Conservation (phyloP, 176 grass and related monocot species). For the Oryza australiensis region DNA sequence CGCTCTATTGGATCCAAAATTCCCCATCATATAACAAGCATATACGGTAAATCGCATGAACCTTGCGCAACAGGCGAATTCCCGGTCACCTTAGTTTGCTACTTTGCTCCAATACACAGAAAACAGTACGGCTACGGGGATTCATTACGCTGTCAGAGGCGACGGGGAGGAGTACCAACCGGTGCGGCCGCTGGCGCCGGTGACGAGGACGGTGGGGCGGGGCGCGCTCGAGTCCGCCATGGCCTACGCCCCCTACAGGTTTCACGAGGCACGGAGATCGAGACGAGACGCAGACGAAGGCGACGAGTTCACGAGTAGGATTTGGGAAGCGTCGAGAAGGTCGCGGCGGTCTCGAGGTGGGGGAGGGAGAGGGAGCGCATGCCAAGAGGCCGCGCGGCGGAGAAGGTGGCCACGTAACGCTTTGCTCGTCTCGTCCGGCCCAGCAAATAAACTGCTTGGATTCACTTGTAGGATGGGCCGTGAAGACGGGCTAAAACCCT, state of each 20-base stretch:
- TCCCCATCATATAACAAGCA: background rate
- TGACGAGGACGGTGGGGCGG: slow-evolving; percentile 68
- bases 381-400: background rate
- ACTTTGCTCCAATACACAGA: background rate
- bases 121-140: background rate
- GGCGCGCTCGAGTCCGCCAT: slow-evolving; percentile 58
- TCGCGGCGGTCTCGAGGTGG: background rate
- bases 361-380: background rate
- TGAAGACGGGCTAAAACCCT: slow-evolving; percentile 37
- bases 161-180: slow-evolving; percentile 10
- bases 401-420: slow-evolving; percentile 28
- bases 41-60: background rate
- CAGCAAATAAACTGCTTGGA: background rate
- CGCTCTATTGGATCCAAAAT: background rate
- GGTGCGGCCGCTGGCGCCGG: slow-evolving; percentile 69
- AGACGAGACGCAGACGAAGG: background rate
- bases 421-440: background rate
- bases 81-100: background rate
- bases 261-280: background rate
- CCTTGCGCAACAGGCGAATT: background rate
- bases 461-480: background rate
- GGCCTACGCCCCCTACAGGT: background rate
- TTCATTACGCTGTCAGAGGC: background rate
- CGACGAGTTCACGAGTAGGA: background rate
- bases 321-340: slow-evolving; percentile 38